These are phyloP conservation scores for Populus hybrid DNA, from an alignment of 441 rosid genomes.

Conservation along the genomic window DNA sequence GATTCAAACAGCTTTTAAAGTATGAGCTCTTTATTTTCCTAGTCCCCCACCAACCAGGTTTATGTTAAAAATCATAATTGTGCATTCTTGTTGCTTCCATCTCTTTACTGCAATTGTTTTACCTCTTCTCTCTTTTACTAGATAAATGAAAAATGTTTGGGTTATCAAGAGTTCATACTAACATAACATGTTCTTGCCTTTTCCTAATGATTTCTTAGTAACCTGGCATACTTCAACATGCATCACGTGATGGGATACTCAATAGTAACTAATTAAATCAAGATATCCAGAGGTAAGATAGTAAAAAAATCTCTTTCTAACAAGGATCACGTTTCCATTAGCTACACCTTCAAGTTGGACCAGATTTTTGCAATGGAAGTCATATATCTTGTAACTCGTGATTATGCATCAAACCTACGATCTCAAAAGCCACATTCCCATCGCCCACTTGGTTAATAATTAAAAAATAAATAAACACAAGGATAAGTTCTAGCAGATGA, in stretches of 20 bases:
- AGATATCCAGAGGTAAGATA: background rate
- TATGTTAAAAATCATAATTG: too few species aligned
- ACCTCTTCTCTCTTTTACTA: background rate
- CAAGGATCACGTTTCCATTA: background rate
- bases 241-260: background rate
- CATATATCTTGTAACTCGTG: background rate
- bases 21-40: too few species aligned
- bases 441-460: background rate
- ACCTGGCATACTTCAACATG: background rate
- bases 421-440: background rate
- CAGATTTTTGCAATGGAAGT: background rate
- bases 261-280: background rate
- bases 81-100: background rate
- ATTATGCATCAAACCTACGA: background rate
- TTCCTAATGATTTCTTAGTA: background rate
- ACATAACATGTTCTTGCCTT: background rate
- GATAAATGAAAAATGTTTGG: background rate
- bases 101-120: background rate
- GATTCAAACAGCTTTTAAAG: background rate
- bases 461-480: too few species aligned
- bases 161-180: background rate
- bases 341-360: background rate
- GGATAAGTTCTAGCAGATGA: background rate
- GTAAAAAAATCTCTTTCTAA: background rate
- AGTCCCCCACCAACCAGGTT: background rate